Evolutionary conservation across 805 yeast species (phyloP).

Genomic region (Naumovozyma dairenensis): DNA sequence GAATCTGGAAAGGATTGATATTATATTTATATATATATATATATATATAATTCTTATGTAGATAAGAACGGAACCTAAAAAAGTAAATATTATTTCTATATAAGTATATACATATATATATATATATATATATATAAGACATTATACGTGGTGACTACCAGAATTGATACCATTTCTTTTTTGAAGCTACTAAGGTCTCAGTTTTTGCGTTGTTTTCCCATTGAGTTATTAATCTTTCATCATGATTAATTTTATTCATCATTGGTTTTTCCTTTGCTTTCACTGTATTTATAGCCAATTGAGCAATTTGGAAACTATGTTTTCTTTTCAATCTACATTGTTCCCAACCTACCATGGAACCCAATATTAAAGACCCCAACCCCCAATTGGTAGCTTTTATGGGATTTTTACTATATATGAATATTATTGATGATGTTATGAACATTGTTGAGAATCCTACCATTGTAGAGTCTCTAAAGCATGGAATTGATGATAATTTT

Average conservation of each 20-base stretch:
- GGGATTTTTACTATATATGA: slow-evolving; percentile 54
- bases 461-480: slow-evolving; percentile 70
- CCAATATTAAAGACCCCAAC: slow-evolving; percentile 66
- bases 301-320: slow-evolving; percentile 56
- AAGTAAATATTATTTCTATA: too few species aligned
- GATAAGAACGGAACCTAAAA: too few species aligned
- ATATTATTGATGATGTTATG: slow-evolving; percentile 57
- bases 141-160: slow-evolving; percentile 15
- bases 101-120: slow-evolving; percentile 1
- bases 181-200: slow-evolving; percentile 2
- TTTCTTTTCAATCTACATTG: slow-evolving; percentile 72
- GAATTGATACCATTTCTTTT: slow-evolving; percentile 24
- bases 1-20: too few species aligned
- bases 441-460: slow-evolving; percentile 67
- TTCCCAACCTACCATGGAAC: slow-evolving; percentile 84
- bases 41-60: too few species aligned
- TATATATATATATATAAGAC: background rate
- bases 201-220: slow-evolving; percentile 6
- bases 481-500: slow-evolving; percentile 52
- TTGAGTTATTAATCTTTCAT: slow-evolving; percentile 13
- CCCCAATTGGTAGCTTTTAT: slow-evolving; percentile 70
- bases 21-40: too few species aligned
- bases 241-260: slow-evolving; percentile 22
- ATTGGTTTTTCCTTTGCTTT: slow-evolving; percentile 31
- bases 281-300: slow-evolving; percentile 49